These are phyloP conservation scores for Cardamine chenopodiifolia DNA, from an alignment of 345 rosid genomes.

Conservation along the genomic window DNA sequence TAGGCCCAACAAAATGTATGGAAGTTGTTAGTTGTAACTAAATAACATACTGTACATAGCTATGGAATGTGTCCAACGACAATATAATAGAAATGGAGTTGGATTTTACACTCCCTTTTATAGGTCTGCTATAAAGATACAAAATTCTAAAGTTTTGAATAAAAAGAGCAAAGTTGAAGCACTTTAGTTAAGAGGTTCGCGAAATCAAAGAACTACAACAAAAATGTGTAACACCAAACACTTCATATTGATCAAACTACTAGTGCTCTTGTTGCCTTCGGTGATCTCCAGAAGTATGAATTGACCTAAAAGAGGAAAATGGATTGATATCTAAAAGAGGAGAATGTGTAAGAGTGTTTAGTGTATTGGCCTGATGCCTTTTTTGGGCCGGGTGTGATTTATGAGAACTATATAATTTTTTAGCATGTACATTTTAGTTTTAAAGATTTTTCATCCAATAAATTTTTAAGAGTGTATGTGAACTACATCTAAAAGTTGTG, in stretches of 20 bases:
- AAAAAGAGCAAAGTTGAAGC: background rate
- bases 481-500: background rate
- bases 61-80: background rate
- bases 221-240: background rate
- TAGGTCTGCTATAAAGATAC: no score
- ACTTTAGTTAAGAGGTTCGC: no score
- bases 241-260: background rate
- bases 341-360: background rate
- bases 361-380: background rate
- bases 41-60: background rate
- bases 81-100: background rate
- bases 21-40: background rate
- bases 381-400: background rate
- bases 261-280: background rate
- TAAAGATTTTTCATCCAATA: background rate
- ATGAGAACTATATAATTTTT: background rate
- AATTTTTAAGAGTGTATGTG: background rate
- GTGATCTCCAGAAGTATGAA: background rate
- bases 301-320: background rate
- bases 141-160: background rate
- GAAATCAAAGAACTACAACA: background rate
- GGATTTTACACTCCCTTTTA: background rate
- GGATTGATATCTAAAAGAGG: conserved; percentile 5
- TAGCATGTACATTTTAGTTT: background rate
- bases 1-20: conserved; percentile 11